These are phyloP conservation scores for Kokia cookei DNA, from an alignment of 441 rosid species.

Conservation along the genomic window DNA sequence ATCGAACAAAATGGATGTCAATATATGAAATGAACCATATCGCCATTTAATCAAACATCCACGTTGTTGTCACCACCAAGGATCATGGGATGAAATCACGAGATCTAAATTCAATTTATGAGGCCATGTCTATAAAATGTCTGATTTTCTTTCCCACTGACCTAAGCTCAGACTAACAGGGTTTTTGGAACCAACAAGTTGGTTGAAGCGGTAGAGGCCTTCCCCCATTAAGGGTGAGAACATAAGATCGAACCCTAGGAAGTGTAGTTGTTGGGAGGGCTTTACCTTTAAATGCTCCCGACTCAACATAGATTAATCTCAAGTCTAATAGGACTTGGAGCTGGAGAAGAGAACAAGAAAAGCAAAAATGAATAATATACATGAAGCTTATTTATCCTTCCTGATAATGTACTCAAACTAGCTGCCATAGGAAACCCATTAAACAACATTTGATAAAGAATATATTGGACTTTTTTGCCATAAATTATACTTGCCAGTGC, in stretches of 20 bases:
- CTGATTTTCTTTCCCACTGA: not conserved
- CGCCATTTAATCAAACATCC: not conserved
- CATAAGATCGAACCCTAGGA: too few relatives aligned
- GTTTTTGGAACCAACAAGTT: not conserved
- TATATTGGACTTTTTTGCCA: not conserved
- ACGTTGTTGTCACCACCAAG: not conserved
- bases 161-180: not conserved
- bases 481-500: not conserved
- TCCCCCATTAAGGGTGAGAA: too few relatives aligned
- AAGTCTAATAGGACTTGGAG: too few relatives aligned
- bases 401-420: not conserved
- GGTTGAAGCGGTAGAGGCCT: too few relatives aligned
- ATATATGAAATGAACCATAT: not conserved
- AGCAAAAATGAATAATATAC: not conserved
- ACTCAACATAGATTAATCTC: too few relatives aligned
- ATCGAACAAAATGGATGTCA: not conserved
- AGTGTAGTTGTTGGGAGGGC: too few relatives aligned
- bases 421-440: not conserved
- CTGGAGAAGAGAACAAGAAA: not conserved
- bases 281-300: too few relatives aligned
- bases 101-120: not conserved
- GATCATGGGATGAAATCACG: not conserved
- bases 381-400: not conserved
- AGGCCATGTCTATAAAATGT: not conserved
- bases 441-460: not conserved